Base-by-base conservation (phyloP, 1,284 basidiomycete species). In the Ganoderma lucidum region DNA sequence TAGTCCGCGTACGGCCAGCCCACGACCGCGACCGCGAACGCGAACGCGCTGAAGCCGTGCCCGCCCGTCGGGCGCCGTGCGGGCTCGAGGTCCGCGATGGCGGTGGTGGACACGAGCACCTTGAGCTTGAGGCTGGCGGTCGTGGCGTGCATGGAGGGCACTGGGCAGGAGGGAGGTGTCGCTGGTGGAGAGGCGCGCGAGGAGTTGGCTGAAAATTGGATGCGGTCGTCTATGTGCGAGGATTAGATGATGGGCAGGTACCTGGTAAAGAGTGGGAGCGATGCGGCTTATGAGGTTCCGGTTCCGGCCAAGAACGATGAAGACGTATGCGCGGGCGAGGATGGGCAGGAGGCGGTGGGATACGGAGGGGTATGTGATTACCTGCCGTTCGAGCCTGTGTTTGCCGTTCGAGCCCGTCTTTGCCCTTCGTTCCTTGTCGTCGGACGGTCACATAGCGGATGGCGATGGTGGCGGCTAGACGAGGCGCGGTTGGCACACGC, bases 121-220 rank as follows among this genome's bases (percentile, higher is more conserved):
- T 95, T 95, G 30, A 95, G 82, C 76, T 95, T 95, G 30, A 95
- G 82, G 0, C 90, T 91, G 73, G 89, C 90, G 5, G 90, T 89
- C 10, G 87, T 89, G 0, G 91, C 89, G 74, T 95, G 93, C 76
- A 92, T 86, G 73, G 94, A 93, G 0, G 89, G 86, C n/a, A n/a
- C n/a, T n/a, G n/a, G n/a, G n/a, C 17, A 94, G 83, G 12, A 88
- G 81, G 0, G 86, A 86, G 0, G 87, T 84, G 72, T 93, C 87
- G 0, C 90, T 89, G 1, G 79, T 75, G 2, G 86, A 82, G n/a
- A 92, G 83, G 30, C 83, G 84, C 15, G 79, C 73, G 2, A 84
- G 80, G 81, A 91, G 85, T 6, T 74, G 74, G 3, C 84, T 78
- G 75, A 92, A 93, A 0, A 2, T 84, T 78, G 75, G 92, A 93